These are phyloP conservation scores for Vicia villosa DNA, from an alignment of 306 rosid genomes.

Conservation along the genomic window DNA sequence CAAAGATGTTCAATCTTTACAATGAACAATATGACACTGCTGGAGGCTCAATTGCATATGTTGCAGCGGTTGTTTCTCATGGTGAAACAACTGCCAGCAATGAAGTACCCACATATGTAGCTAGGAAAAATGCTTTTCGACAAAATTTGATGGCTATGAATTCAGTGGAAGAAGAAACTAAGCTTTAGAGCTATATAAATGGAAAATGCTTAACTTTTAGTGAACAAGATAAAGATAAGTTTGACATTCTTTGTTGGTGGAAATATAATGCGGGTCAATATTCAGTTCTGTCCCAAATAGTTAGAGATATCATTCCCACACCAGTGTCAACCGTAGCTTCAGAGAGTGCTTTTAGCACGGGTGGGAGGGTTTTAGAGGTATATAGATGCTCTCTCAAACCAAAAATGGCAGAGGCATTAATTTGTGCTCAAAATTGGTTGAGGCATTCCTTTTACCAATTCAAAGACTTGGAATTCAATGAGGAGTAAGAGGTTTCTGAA, in stretches of 20 bases:
- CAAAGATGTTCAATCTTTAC: too few species aligned
- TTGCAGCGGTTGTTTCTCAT: neutral
- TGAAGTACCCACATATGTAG: neutral
- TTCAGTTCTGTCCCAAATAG: neutral
- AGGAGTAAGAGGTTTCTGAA: neutral
- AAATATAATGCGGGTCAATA: neutral
- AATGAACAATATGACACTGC: neutral
- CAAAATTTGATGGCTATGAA: neutral
- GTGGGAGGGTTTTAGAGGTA: neutral
- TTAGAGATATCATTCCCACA: neutral
- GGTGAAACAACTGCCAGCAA: neutral
- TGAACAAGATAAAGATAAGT: too few species aligned
- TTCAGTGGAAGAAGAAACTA: too few species aligned
- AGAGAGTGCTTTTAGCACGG: neutral
- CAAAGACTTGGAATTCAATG: neutral
- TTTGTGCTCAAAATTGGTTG: neutral
- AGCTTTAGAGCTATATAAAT: too few species aligned
- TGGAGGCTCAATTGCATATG: neutral
- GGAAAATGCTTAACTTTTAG: too few species aligned
- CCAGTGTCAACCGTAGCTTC: neutral
- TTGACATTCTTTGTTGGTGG: neutral
- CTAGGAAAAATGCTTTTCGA: neutral
- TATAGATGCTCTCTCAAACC: neutral
- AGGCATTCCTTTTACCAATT: neutral
- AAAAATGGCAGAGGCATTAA: neutral